phyloP scores from a whole-genome alignment of 495 filamentous ascomycete species.

The Podospora didyma region DNA sequence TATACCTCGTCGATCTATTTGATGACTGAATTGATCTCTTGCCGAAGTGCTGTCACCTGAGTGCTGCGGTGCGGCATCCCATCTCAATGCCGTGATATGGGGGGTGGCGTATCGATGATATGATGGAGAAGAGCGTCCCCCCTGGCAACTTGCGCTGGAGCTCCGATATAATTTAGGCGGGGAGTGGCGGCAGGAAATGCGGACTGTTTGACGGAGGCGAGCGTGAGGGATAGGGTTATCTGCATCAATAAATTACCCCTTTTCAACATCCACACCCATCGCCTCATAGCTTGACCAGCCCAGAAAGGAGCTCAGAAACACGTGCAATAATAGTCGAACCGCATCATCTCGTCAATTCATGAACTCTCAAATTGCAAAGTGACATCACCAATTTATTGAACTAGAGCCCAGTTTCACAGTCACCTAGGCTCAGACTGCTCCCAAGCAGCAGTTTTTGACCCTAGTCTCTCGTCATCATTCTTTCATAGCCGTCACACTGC shows the following conservation, averaged over 20 bases:
- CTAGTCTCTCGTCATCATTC: too few relatives aligned
- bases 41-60: not conserved
- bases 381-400: too few relatives aligned
- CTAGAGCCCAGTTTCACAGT: too few relatives aligned
- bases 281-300: too few relatives aligned
- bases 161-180: conserved; percentile 20
- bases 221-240: not conserved
- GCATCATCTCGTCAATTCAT: too few relatives aligned
- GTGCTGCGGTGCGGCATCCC: not conserved
- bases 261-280: too few relatives aligned
- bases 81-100: not conserved
- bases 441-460: too few relatives aligned
- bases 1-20: too few relatives aligned
- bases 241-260: not conserved
- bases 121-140: not conserved
- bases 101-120: not conserved
- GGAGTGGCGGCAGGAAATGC: conserved; percentile 16
- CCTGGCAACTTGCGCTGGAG: not conserved
- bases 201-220: too few relatives aligned
- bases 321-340: not conserved
- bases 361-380: too few relatives aligned
- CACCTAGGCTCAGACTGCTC: too few relatives aligned
- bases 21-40: not conserved
- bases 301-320: not conserved
- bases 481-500: too few relatives aligned